Conservation (phyloP, 2,329 filamentous ascomycete genomes). For the Trichoderma endophyticum region DNA sequence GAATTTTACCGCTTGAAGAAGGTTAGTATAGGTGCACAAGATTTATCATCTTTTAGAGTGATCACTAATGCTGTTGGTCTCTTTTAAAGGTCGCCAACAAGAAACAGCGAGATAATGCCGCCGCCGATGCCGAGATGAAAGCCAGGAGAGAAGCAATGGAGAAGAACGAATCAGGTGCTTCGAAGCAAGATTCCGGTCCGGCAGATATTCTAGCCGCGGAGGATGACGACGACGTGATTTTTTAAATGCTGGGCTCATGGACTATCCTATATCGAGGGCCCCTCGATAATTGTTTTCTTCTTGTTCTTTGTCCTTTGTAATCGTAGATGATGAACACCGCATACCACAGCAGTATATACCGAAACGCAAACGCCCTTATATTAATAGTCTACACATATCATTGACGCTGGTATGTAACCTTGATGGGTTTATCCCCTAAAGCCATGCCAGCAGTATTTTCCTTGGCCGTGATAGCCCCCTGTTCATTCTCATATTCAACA, state of each 20-base stretch:
- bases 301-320: slow-evolving; percentile 6
- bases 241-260: slow-evolving; percentile 46
- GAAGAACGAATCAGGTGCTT: slow-evolving; percentile 34
- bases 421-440: slow-evolving; percentile 74
- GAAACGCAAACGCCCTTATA: background rate
- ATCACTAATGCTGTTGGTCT: background rate
- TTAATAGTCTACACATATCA: slow-evolving; percentile 37
- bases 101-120: slow-evolving; percentile 74
- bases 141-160: slow-evolving; percentile 60
- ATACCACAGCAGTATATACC: background rate
- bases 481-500: slow-evolving; percentile 90
- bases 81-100: slow-evolving; percentile 65
- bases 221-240: slow-evolving; percentile 84
- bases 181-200: slow-evolving; percentile 38
- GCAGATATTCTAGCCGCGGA: slow-evolving; percentile 69
- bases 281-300: slow-evolving; percentile 11
- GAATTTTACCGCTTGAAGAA: slow-evolving; percentile 99
- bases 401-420: slow-evolving; percentile 95
- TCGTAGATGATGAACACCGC: background rate
- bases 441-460: slow-evolving; percentile 86
- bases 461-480: slow-evolving; percentile 87
- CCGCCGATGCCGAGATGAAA: slow-evolving; percentile 71
- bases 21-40: slow-evolving; percentile 29
- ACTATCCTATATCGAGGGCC: background rate
- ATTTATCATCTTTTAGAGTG: background rate